phyloP scores from a whole-genome alignment of 495 filamentous ascomycete species.

The Melanomma pulvis-pyrius region DNA sequence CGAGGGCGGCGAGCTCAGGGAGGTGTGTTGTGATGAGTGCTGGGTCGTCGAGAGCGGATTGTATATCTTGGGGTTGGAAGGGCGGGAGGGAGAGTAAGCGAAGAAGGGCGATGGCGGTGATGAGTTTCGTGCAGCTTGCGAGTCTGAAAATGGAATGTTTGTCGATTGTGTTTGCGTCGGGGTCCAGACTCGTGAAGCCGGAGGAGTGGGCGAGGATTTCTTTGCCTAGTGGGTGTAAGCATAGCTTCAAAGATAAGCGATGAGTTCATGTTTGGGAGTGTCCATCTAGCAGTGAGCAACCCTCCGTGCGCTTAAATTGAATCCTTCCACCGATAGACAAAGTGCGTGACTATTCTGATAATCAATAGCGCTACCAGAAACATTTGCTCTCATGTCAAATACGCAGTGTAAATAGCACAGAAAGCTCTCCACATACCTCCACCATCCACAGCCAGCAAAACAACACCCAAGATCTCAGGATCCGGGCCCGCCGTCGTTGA shows the following conservation, averaged over 20 bases:
- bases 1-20: slow-evolving; percentile 16
- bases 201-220: slow-evolving; percentile 8
- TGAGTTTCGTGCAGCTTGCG: slow-evolving; percentile 42
- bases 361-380: too few relatives aligned
- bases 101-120: slow-evolving; percentile 52
- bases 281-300: too few relatives aligned
- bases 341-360: too few relatives aligned
- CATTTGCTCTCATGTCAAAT: too few relatives aligned
- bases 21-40: slow-evolving; percentile 21
- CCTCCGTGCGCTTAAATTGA: too few relatives aligned
- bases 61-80: slow-evolving; percentile 22
- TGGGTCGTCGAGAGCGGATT: slow-evolving; percentile 42
- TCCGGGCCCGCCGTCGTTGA: not conserved
- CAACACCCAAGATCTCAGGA: not conserved
- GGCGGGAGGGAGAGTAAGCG: slow-evolving; percentile 55
- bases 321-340: too few relatives aligned
- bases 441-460: slow-evolving; percentile 8
- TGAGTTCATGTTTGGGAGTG: too few relatives aligned
- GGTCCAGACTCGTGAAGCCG: slow-evolving; percentile 2
- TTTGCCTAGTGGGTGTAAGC: not conserved
- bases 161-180: slow-evolving; percentile 3
- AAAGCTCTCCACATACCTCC: slow-evolving; percentile 2
- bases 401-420: not conserved
- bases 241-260: not conserved
- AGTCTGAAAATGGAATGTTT: slow-evolving; percentile 27